A percentile compares a stretch with the other conserved stretches of the same genome.
phyloP scores from a whole-genome alignment of 1,139 yeast genomes.

The Kodamaea alishanica region DNA sequence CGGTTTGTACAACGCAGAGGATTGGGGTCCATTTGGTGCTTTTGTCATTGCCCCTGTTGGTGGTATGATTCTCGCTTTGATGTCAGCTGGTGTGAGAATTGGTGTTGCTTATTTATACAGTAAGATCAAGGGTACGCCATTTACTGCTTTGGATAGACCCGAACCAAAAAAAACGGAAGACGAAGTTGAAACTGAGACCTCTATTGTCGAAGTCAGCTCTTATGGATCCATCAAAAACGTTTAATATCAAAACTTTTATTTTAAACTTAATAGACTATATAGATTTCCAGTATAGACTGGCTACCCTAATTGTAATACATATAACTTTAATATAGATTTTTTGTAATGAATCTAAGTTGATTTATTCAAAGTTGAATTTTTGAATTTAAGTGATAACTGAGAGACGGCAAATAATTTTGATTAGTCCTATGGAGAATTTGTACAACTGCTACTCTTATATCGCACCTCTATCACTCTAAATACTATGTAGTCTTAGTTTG shows the following conservation, averaged over 20 bases:
- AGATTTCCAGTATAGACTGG: not conserved
- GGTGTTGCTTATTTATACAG: slow-evolving; percentile 33
- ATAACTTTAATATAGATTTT: not conserved
- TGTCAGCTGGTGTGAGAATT: slow-evolving; percentile 52
- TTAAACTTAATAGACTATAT: not conserved
- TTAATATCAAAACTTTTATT: slow-evolving; percentile 5
- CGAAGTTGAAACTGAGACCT: slow-evolving; percentile 7
- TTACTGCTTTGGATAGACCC: slow-evolving; percentile 57
- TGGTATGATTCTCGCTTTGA: slow-evolving; percentile 57
- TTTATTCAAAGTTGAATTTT: not conserved
- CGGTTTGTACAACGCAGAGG: slow-evolving; percentile 71
- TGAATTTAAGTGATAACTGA: no score
- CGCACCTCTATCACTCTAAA: no score
- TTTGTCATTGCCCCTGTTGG: slow-evolving; percentile 89
- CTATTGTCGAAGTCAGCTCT: slow-evolving; percentile 7
- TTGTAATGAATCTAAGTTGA: not conserved
- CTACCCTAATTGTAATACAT: not conserved
- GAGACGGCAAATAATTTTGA: no score
- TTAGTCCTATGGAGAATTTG: no score
- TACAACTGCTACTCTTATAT: no score
- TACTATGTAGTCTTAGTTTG: no score
- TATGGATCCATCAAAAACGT: slow-evolving; percentile 15
- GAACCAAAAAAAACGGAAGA: slow-evolving; percentile 12
- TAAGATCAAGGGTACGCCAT: slow-evolving; percentile 39
- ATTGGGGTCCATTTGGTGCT: slow-evolving; percentile 96